Base-by-base conservation (phyloP, 176 grass and related monocot genomes). In the Areca catechu region DNA sequence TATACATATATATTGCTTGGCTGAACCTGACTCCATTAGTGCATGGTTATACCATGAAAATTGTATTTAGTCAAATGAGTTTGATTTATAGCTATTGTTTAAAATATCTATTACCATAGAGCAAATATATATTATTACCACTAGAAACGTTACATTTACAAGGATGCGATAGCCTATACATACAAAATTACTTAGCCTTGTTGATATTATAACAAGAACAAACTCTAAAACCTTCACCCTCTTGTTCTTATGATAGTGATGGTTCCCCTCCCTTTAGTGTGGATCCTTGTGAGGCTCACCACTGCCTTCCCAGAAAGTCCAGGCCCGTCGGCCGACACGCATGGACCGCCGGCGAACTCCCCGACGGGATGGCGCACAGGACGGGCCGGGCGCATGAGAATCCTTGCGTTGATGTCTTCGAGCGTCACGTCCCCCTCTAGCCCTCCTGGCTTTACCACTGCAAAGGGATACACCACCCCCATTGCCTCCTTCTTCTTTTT, bases 241-340 rank as follows among this genome's bases (percentile, higher is more conserved):
- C 58, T 92, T 24, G 93, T 98, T 74, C 93, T 85, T 18, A 89
- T 83, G 60, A 98, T 85, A 47, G 84, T 98, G 29, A 98, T 79
- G 19, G 80, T 92, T 51, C 93, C 93, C 56, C 60, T 85, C 14
- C 81, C 93, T 62, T 66, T 79, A 2, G 93, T 98, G 23, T 72
- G 89, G 69, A 98, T 98, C 76, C 67, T 92, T 10, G 85, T 77
- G 1, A 90, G 75, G 79, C 83, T 86, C 16, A 85, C 84, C 10
- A 98, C 73, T 1, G 84, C 65, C 5, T 92, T 98, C 15, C 93
- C 93, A 29, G 93, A 98, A n/a, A 84, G 78, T 0, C 90, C 82
- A 0, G 60, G 71, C 54, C 82, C 74, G 2, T 48, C 47, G 0
- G 70, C 1, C 3, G 66, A 54, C 61, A 86, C 85, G 5, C 50